These are phyloP conservation scores for Capsicum baccatum DNA, from an alignment of 257 asterid genomes.

Conservation along the genomic window DNA sequence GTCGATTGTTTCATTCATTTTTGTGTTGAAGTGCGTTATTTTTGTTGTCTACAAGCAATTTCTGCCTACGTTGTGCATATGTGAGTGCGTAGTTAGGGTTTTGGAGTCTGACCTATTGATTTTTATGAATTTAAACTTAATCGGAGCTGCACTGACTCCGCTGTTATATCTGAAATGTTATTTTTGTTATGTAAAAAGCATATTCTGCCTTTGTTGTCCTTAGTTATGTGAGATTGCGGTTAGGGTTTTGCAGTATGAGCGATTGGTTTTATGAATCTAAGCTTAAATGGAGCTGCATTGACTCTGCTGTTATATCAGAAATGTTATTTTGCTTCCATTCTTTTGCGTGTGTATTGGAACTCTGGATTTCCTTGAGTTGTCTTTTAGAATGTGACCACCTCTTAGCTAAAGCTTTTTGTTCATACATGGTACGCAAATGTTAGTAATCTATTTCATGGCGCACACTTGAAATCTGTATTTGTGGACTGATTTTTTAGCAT, in stretches of 20 bases:
- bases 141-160: neutral
- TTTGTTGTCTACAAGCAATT: neutral
- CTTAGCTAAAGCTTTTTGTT: neutral
- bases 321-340: slow-evolving; percentile 9
- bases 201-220: neutral
- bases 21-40: too few relatives aligned
- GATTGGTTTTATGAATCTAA: neutral
- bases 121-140: neutral
- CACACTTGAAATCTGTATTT: neutral
- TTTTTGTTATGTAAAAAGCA: neutral
- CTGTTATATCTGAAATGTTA: neutral
- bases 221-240: neutral
- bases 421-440: neutral
- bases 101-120: neutral
- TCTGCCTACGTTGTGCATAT: too few relatives aligned
- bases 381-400: neutral
- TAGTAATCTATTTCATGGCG: neutral
- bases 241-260: neutral
- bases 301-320: neutral
- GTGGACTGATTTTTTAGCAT: neutral
- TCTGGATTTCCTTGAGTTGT: neutral
- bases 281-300: neutral
- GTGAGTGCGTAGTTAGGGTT: neutral
- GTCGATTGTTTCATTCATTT: too few relatives aligned
- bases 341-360: neutral